A percentile compares a stretch with the other conserved stretches of the same genome.
These are phyloP conservation scores for Setaria viridis DNA, from an alignment of 202 grass and related monocot genomes.

Conservation along the genomic window DNA sequence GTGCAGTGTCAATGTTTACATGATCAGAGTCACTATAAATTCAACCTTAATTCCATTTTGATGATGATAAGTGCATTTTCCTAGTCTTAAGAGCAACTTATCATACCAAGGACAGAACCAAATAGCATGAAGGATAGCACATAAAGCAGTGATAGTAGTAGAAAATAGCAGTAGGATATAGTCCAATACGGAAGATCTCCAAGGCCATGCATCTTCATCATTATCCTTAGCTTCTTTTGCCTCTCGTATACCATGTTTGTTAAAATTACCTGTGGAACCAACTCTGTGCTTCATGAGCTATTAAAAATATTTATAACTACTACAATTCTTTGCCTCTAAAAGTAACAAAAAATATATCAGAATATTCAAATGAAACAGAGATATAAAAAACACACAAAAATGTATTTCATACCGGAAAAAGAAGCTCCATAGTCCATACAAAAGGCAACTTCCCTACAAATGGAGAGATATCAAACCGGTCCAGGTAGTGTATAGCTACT, in stretches of 20 bases:
- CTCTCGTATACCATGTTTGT: slow-evolving; percentile 65
- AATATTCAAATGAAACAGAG: slow-evolving; percentile 1
- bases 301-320: background rate
- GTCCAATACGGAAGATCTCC: slow-evolving; percentile 66
- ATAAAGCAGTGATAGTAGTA: slow-evolving; percentile 55
- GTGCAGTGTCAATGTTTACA: background rate
- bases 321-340: background rate
- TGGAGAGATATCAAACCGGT: slow-evolving; percentile 30
- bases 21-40: slow-evolving; percentile 3
- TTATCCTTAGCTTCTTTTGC: slow-evolving; percentile 66
- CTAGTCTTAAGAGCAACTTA: slow-evolving; percentile 12
- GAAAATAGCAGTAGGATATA: slow-evolving; percentile 77
- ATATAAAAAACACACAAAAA: background rate
- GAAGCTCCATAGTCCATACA: slow-evolving; percentile 55
- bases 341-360: slow-evolving; percentile 11
- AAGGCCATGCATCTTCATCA: slow-evolving; percentile 90
- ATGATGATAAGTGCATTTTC: slow-evolving; percentile 4
- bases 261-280: slow-evolving; percentile 64
- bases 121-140: slow-evolving; percentile 55
- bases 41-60: background rate
- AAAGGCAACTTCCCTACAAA: slow-evolving; percentile 48
- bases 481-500: background rate
- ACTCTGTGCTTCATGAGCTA: slow-evolving; percentile 23
- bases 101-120: slow-evolving; percentile 57
- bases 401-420: slow-evolving; percentile 58